A percentile compares a stretch with the other conserved stretches of the same genome.
These are phyloP conservation scores for Phragmites australis DNA, from an alignment of 176 grass and related monocot species.

Conservation along the genomic window DNA sequence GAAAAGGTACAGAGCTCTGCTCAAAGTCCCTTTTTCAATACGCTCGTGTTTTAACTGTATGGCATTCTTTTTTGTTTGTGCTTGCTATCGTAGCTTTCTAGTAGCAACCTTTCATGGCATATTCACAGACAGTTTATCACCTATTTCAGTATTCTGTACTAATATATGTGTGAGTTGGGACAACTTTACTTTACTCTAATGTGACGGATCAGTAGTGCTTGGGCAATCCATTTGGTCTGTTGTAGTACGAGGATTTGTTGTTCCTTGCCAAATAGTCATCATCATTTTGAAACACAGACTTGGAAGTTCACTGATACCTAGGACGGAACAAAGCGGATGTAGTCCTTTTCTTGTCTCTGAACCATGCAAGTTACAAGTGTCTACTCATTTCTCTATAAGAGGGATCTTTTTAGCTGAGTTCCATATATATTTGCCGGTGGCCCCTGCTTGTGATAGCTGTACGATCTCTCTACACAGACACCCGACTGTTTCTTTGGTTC, in stretches of 20 bases:
- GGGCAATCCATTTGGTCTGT: not conserved
- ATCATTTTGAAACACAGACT: not conserved
- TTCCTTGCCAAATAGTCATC: not conserved
- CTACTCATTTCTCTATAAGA: not conserved
- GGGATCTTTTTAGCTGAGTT: not conserved
- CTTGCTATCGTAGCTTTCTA: not conserved
- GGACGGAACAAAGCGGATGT: not conserved
- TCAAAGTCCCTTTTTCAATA: not conserved
- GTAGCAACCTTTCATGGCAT: not conserved
- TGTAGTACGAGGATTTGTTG: too few species aligned
- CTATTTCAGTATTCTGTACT: not conserved
- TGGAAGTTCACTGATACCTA: conserved; percentile 1
- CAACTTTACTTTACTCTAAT: too few species aligned
- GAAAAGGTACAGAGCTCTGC: conserved; percentile 50
- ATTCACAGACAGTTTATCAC: not conserved
- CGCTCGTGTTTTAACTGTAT: not conserved
- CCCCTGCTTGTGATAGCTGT: not conserved
- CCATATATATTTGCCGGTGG: not conserved
- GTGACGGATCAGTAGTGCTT: not conserved
- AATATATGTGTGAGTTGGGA: not conserved
- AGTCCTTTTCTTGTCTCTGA: not conserved
- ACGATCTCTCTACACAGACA: not conserved
- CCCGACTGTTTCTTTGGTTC: conserved; percentile 11
- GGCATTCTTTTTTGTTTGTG: not conserved
- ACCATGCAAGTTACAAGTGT: not conserved